These are phyloP conservation scores for Bipolaris sorokiniana DNA, from an alignment of 2,329 filamentous ascomycete species.

Conservation along the genomic window DNA sequence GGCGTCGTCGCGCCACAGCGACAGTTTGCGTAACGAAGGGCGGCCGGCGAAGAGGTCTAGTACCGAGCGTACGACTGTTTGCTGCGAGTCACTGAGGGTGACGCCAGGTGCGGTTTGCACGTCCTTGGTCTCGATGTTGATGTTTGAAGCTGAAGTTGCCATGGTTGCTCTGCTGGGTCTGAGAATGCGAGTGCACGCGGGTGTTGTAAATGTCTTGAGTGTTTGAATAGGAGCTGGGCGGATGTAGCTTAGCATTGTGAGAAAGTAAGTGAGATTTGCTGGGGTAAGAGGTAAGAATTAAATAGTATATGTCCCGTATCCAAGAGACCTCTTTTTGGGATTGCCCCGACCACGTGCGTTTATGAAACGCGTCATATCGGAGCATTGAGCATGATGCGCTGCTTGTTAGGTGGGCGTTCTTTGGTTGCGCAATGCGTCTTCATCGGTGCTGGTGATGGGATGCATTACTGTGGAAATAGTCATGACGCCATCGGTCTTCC, in stretches of 20 bases:
- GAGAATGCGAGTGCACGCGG: slow-evolving; percentile 18
- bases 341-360: slow-evolving; percentile 18
- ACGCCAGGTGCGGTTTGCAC: slow-evolving; percentile 61
- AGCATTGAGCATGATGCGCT: background rate
- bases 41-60: slow-evolving; percentile 68
- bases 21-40: slow-evolving; percentile 64
- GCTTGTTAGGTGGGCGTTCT: background rate
- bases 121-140: slow-evolving; percentile 62
- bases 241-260: slow-evolving; percentile 19
- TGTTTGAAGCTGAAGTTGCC: slow-evolving; percentile 34
- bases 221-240: slow-evolving; percentile 26
- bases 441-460: slow-evolving; percentile 6
- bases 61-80: slow-evolving; percentile 62
- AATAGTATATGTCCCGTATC: slow-evolving; percentile 1
- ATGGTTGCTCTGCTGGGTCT: slow-evolving; percentile 34
- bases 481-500: slow-evolving; percentile 35
- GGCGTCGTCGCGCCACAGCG: slow-evolving; percentile 64
- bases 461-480: slow-evolving; percentile 20
- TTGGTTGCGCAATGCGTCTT: slow-evolving; percentile 1
- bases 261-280: background rate
- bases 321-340: background rate
- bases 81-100: slow-evolving; percentile 48
- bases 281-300: slow-evolving; percentile 1
- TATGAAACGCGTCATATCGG: slow-evolving; percentile 17
- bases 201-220: slow-evolving; percentile 24